Conservation (phyloP, 2,329 filamentous ascomycete species). For the Aphanoascus verrucosus region DNA sequence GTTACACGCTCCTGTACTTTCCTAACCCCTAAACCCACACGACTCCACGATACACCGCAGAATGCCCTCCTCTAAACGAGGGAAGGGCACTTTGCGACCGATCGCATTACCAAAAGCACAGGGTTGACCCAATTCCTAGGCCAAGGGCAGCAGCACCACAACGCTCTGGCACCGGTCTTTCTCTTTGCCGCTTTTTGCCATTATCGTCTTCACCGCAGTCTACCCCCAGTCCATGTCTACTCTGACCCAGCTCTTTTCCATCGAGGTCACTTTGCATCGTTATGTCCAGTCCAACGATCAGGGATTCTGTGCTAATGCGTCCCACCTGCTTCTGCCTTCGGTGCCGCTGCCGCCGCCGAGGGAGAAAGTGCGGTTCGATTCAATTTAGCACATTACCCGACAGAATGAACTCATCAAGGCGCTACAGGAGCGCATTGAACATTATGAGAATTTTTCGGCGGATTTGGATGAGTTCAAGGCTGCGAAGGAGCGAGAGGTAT, state of each 20-base stretch:
- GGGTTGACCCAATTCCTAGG: conserved; percentile 17
- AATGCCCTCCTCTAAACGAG: background rate
- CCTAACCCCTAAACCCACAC: background rate
- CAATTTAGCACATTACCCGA: conserved; percentile 32
- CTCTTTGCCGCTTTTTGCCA: conserved; percentile 13
- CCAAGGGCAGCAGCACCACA: conserved; percentile 14
- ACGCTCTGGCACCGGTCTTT: conserved; percentile 18
- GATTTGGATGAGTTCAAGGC: conserved; percentile 30
- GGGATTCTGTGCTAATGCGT: conserved; percentile 14
- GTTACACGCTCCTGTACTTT: background rate
- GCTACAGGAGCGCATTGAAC: conserved; percentile 33
- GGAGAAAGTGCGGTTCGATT: background rate
- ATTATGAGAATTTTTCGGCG: conserved; percentile 30
- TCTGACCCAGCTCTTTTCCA: conserved; percentile 12
- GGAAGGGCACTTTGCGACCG: background rate
- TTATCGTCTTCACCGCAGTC: conserved; percentile 15
- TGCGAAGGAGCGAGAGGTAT: conserved; percentile 33
- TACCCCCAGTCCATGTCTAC: conserved; percentile 12
- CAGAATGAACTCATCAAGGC: conserved; percentile 36
- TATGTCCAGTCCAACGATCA: conserved; percentile 11
- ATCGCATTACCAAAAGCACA: conserved; percentile 7
- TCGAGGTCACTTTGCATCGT: conserved; percentile 14
- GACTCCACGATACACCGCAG: background rate
- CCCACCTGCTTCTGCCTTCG: background rate
- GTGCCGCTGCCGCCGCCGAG: background rate